Percentiles rank a stretch among this genome's conserved stretches.
Conservation (phyloP, 495 filamentous ascomycete species). For the Staphylotrichum longicolle region DNA sequence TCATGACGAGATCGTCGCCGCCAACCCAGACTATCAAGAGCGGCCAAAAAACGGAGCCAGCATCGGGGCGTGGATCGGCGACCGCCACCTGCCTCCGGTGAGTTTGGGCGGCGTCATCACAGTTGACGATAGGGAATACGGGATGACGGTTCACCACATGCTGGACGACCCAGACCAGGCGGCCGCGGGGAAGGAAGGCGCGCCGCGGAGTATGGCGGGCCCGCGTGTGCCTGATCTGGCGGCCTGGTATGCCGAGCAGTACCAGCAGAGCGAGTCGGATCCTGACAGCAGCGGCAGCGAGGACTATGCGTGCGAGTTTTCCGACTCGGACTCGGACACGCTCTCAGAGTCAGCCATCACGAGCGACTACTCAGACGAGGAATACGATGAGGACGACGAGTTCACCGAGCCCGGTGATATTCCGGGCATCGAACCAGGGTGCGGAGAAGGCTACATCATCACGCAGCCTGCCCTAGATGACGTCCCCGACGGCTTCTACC, state of each 20-base stretch:
- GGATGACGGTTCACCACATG: slow-evolving; percentile 96
- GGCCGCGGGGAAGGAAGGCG: slow-evolving; percentile 31
- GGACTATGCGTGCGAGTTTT: slow-evolving; percentile 49
- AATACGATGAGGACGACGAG: slow-evolving; percentile 43
- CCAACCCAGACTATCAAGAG: slow-evolving; percentile 67
- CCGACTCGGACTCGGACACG: slow-evolving; percentile 55
- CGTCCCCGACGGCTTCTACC: slow-evolving; percentile 75
- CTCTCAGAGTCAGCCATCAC: slow-evolving; percentile 48
- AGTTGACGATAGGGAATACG: slow-evolving; percentile 78
- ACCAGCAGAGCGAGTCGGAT: slow-evolving; percentile 35
- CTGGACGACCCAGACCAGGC: slow-evolving; percentile 75
- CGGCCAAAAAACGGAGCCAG: slow-evolving; percentile 82
- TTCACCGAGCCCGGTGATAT: slow-evolving; percentile 72
- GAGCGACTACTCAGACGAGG: slow-evolving; percentile 44
- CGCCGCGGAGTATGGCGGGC: slow-evolving; percentile 30
- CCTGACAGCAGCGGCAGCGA: slow-evolving; percentile 40
- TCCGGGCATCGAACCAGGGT: slow-evolving; percentile 71
- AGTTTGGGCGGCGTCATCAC: slow-evolving; percentile 85
- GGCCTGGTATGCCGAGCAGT: slow-evolving; percentile 37
- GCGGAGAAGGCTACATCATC: slow-evolving; percentile 68
- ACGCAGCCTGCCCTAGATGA: slow-evolving; percentile 90
- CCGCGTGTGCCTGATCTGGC: slow-evolving; percentile 26
- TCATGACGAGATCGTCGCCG: slow-evolving; percentile 40
- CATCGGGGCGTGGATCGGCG: slow-evolving; percentile 84
- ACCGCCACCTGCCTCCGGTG: slow-evolving; percentile 80